Evolutionary conservation across 129 eudicot genomes (phyloP).

Genomic region (Logfia minima): DNA sequence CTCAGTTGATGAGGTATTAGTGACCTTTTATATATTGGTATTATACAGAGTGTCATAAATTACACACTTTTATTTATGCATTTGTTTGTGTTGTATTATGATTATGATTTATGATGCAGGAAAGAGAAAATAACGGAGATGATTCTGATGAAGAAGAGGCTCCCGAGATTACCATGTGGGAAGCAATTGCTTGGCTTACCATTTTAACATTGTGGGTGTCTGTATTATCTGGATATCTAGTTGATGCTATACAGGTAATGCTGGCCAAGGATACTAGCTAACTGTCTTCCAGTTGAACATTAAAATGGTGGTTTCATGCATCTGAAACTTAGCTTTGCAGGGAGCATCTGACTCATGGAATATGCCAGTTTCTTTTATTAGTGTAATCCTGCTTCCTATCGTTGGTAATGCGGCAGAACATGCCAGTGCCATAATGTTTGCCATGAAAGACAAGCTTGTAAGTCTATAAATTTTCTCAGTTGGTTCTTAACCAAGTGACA

Average conservation of each 20-base stretch:
- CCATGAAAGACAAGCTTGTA: constrained; percentile 17
- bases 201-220: constrained; percentile 8
- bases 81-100: neutral
- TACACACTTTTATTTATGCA: neutral
- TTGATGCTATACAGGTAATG: constrained; percentile 16
- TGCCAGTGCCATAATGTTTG: constrained; percentile 13
- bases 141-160: constrained; percentile 7
- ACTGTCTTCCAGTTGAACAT: neutral
- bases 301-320: neutral
- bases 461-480: neutral
- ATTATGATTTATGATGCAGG: neutral
- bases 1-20: constrained; percentile 16
- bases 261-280: neutral
- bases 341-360: constrained; percentile 17
- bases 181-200: constrained; percentile 6
- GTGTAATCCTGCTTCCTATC: constrained; percentile 14
- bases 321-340: neutral
- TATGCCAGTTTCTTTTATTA: constrained; percentile 9
- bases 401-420: constrained; percentile 9
- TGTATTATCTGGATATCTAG: constrained; percentile 15
- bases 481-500: neutral
- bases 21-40: neutral
- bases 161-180: constrained; percentile 12
- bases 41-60: too few species aligned
- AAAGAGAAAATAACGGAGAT: constrained; percentile 4